Evolutionary conservation across 768 basidiomycete species (phyloP).

Genomic region (Sistotremastrum suecicum): DNA sequence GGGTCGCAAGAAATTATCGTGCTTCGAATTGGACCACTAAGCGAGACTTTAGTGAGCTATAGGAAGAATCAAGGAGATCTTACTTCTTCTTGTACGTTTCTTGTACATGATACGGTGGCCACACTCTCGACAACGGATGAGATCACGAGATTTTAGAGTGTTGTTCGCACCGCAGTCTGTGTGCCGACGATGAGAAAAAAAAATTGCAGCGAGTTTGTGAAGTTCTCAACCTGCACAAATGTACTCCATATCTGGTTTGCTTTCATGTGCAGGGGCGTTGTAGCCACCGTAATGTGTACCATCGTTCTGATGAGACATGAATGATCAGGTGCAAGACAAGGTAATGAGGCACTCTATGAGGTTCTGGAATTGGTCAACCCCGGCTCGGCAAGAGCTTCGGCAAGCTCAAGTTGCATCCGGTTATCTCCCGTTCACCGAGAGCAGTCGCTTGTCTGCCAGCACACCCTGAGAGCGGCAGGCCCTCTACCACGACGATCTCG

Average conservation of each 20-base stretch:
- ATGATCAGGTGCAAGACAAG: too few species aligned
- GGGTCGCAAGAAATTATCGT: constrained; percentile 25
- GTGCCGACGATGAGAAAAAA: neutral
- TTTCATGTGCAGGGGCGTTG: constrained; percentile 11
- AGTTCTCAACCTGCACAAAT: constrained; percentile 55
- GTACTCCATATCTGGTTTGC: constrained; percentile 64
- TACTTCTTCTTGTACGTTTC: constrained; percentile 87
- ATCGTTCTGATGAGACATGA: too few species aligned
- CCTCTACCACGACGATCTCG: too few species aligned
- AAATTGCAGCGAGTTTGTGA: constrained; percentile 6
- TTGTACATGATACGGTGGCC: constrained; percentile 99
- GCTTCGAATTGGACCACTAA: constrained; percentile 80
- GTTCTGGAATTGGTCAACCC: too few species aligned
- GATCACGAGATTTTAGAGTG: constrained; percentile 80
- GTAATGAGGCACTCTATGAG: too few species aligned
- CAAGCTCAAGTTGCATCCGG: too few species aligned
- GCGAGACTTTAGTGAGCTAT: constrained; percentile 1
- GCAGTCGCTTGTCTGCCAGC: too few species aligned
- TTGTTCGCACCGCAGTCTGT: constrained; percentile 88
- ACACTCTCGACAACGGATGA: constrained; percentile 91
- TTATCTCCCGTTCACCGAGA: too few species aligned
- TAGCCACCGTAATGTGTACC: too few species aligned
- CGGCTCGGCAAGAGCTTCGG: too few species aligned
- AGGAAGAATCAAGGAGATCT: constrained; percentile 15
- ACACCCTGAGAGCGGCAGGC: too few species aligned